These are phyloP conservation scores for Ophiognomonia clavigignenti-juglandacearum DNA, from an alignment of 2,329 filamentous ascomycete species.

Conservation along the genomic window DNA sequence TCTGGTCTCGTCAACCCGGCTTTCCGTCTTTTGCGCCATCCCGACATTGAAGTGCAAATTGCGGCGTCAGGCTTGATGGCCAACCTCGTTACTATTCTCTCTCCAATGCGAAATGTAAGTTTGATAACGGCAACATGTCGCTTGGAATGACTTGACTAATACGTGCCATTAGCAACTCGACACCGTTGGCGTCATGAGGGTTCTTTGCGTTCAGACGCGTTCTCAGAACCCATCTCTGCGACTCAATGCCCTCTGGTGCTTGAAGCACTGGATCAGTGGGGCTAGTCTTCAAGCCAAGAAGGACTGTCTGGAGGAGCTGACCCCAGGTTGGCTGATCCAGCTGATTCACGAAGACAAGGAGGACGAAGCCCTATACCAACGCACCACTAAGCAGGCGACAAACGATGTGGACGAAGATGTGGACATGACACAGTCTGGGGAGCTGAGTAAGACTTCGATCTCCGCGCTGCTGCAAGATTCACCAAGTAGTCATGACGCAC, in stretches of 20 bases:
- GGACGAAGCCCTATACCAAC: constrained; percentile 42
- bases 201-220: constrained; percentile 79
- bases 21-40: constrained; percentile 68
- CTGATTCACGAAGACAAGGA: constrained; percentile 64
- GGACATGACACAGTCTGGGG: constrained; percentile 47
- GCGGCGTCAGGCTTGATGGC: constrained; percentile 79
- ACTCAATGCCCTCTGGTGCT: constrained; percentile 83
- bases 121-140: too few species aligned
- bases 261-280: constrained; percentile 82
- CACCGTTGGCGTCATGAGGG: constrained; percentile 67
- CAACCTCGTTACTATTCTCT: constrained; percentile 84
- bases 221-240: constrained; percentile 74
- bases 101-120: constrained; percentile 82
- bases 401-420: constrained; percentile 51
- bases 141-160: too few species aligned
- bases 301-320: constrained; percentile 70
- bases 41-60: constrained; percentile 73
- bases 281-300: constrained; percentile 69
- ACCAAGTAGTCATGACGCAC: constrained; percentile 14
- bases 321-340: constrained; percentile 73
- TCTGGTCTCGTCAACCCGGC: constrained; percentile 74
- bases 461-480: constrained; percentile 19
- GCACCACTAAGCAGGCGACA: constrained; percentile 14
- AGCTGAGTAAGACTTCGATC: constrained; percentile 26
- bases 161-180: constrained; percentile 56